Conservation (phyloP, 495 filamentous ascomycete species). For the Durotheca rogersii region DNA sequence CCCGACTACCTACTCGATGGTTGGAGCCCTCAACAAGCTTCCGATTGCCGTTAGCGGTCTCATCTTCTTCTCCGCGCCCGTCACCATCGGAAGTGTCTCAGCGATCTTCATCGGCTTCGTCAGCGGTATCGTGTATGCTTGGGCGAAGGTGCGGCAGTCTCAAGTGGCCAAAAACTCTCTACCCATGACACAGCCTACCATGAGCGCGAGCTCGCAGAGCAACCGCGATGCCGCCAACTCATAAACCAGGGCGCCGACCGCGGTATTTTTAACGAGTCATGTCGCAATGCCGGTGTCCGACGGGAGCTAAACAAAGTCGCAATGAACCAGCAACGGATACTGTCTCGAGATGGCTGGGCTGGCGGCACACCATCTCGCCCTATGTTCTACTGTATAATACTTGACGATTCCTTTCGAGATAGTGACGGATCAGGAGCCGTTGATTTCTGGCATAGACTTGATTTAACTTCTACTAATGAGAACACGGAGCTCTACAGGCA, state of each 20-base stretch:
- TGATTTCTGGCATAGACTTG: constrained; percentile 38
- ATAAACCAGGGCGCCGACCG: constrained; percentile 24
- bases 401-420: constrained; percentile 21
- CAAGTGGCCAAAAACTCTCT: constrained; percentile 62
- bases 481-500: constrained; percentile 34
- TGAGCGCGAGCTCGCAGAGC: constrained; percentile 91
- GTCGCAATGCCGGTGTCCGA: constrained; percentile 5
- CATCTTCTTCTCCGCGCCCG: constrained; percentile 90
- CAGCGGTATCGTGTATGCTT: constrained; percentile 87
- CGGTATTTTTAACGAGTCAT: neutral
- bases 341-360: constrained; percentile 20
- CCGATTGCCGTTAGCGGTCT: constrained; percentile 89
- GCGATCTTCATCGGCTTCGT: constrained; percentile 89
- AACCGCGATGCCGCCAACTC: constrained; percentile 72
- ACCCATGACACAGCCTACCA: constrained; percentile 66
- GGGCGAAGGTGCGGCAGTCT: constrained; percentile 85
- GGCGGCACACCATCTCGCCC: constrained; percentile 3
- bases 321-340: constrained; percentile 8
- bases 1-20: constrained; percentile 97
- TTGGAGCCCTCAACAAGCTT: constrained; percentile 95
- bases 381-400: constrained; percentile 33
- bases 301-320: constrained; percentile 10
- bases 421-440: constrained; percentile 15
- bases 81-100: constrained; percentile 88
- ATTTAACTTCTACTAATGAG: constrained; percentile 36